Conservation (phyloP, 345 rosid genomes). For the Abelmoschus esculentus region DNA sequence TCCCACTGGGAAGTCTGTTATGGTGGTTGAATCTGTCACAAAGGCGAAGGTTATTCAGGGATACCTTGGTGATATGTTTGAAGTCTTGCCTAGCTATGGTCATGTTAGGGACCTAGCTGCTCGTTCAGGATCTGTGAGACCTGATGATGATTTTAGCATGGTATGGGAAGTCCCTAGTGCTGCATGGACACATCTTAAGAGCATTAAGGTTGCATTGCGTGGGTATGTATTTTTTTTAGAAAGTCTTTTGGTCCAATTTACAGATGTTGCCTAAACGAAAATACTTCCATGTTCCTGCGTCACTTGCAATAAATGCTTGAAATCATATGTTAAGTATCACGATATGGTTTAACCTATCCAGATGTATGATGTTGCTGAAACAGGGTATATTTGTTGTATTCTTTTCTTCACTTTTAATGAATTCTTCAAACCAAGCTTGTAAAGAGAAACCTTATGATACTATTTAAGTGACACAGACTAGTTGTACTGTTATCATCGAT, state of each 20-base stretch:
- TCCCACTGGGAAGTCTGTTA: constrained; percentile 70
- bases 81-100: constrained; percentile 94
- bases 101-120: constrained; percentile 96
- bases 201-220: constrained; percentile 78
- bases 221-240: constrained; percentile 38
- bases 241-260: constrained; percentile 10
- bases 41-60: constrained; percentile 94
- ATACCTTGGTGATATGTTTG: constrained; percentile 82
- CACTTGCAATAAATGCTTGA: not conserved
- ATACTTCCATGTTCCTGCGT: not conserved
- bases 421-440: constrained; percentile 2
- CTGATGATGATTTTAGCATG: constrained; percentile 96
- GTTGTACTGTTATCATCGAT: not conserved
- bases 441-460: constrained; percentile 9
- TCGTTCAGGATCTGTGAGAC: constrained; percentile 95
- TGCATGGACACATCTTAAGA: constrained; percentile 97
- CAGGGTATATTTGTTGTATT: constrained; percentile 37
- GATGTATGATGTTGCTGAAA: constrained; percentile 36
- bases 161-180: constrained; percentile 98
- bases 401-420: constrained; percentile 1
- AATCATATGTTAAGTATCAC: not conserved
- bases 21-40: constrained; percentile 88
- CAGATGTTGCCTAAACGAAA: not conserved
- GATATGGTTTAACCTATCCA: not conserved
- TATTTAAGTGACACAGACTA: constrained; percentile 7